phyloP scores from a whole-genome alignment of 805 yeast species.

The Candida gorgasii region DNA sequence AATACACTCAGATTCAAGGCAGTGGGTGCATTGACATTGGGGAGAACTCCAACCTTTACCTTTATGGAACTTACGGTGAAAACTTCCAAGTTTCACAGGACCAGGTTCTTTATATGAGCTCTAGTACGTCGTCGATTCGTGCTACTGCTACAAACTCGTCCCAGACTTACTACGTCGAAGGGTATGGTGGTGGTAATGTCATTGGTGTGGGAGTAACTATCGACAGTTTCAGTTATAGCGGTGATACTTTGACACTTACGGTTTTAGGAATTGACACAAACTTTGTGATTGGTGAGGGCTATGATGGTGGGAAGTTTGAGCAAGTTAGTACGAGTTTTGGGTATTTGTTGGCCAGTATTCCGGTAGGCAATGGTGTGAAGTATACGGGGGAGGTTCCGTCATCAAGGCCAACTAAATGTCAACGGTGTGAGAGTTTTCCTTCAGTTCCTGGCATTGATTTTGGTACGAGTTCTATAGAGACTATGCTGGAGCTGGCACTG shows the following conservation, averaged over 20 bases:
- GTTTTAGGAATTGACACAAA: slow-evolving; percentile 1
- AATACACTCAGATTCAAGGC: slow-evolving; percentile 16
- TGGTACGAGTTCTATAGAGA: background rate
- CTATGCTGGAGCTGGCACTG: slow-evolving; percentile 10
- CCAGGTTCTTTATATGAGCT: slow-evolving; percentile 22
- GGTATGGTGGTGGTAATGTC: slow-evolving; percentile 27
- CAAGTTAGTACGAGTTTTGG: slow-evolving; percentile 11
- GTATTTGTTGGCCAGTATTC: slow-evolving; percentile 15
- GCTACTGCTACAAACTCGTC: slow-evolving; percentile 17
- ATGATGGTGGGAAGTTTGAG: slow-evolving; percentile 11
- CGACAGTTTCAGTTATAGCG: slow-evolving; percentile 6
- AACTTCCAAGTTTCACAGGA: slow-evolving; percentile 13
- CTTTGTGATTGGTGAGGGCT: slow-evolving; percentile 23
- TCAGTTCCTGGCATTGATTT: slow-evolving; percentile 14
- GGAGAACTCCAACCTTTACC: slow-evolving; percentile 17
- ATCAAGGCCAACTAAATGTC: slow-evolving; percentile 17
- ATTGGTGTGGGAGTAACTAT: slow-evolving; percentile 11
- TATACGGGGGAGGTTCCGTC: slow-evolving; percentile 17
- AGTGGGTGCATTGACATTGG: slow-evolving; percentile 21
- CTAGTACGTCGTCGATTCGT: slow-evolving; percentile 18
- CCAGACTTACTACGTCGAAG: slow-evolving; percentile 23
- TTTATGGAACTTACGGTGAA: slow-evolving; percentile 10
- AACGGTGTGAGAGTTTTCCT: slow-evolving; percentile 15
- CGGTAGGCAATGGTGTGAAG: slow-evolving; percentile 14
- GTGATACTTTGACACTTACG: slow-evolving; percentile 8